Base-by-base conservation (phyloP, 768 basidiomycete species). In the Mrakia frigida region DNA sequence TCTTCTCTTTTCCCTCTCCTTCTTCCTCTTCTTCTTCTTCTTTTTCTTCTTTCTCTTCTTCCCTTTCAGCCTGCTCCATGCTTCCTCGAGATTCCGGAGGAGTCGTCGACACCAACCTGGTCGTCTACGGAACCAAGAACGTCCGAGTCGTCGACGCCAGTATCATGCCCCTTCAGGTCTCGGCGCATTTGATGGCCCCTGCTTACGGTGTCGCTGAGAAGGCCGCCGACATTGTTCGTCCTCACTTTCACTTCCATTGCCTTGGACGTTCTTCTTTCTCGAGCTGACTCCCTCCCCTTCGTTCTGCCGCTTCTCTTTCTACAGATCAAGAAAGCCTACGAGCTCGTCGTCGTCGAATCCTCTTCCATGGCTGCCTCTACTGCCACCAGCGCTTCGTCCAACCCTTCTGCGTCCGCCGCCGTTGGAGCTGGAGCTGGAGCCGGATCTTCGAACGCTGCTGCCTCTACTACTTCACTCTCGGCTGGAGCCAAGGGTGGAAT, bases 111-210 rank as follows among this genome's bases (percentile, higher is more conserved):
- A 83, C 85, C 61, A 82, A 86, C 52, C 83, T 90, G 31, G 84
- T 83, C 78, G 88, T 89, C 3, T 88, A 89, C 81, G 89, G 89
- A 23, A 82, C 85, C 81, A 83, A 84, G 33, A 90, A 90, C 82
- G 83, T 89, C 50, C 85, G 89, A 74, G 88, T 90, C 46, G 85
- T 87, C 0, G 88, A 88, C 80, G 86, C 86, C 28, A 86, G 86
- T 63, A 80, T 88, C 9, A 81, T 87, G 79, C 87, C 88, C 13
- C 75, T 87, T 60, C 86, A 87, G 77, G 73, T 78, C 28, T 73
- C 77, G 3, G 77, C 77, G 37, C 77, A 78, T 39, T 21, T 78
- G 50, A 78, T 78, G 77, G 77, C 73, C 3, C 70, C 75, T 37
- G 59, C 83, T 21, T 56, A 61, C 28, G 43, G 86, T 61, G 82